phyloP scores from a whole-genome alignment of 257 asterid genomes.

The Gentiana dahurica region DNA sequence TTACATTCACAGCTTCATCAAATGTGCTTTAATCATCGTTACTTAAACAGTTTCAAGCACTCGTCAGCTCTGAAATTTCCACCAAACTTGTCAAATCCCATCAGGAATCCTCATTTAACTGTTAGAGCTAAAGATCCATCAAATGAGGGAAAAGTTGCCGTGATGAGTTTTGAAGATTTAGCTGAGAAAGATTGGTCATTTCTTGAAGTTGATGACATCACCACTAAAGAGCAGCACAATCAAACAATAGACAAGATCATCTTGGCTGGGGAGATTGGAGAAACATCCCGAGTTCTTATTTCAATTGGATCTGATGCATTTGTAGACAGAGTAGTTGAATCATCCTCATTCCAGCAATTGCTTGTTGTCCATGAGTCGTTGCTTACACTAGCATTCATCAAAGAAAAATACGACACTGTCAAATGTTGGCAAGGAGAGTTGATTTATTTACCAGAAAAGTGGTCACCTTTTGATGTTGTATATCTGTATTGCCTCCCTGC shows the following conservation, averaged over 20 bases:
- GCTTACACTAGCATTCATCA: constrained; percentile 55
- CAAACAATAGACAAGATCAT: constrained; percentile 43
- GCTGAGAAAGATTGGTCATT: constrained; percentile 77
- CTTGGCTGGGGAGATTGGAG: constrained; percentile 42
- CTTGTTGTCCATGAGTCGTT: constrained; percentile 71
- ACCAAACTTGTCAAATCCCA: constrained; percentile 11
- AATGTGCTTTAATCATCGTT: constrained; percentile 8
- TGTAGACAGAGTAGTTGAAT: constrained; percentile 48
- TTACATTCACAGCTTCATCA: constrained; percentile 5
- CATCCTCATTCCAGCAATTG: constrained; percentile 45
- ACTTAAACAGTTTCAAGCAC: constrained; percentile 2
- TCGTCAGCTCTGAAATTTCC: constrained; percentile 18
- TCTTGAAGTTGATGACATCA: constrained; percentile 37
- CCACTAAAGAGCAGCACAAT: constrained; percentile 32
- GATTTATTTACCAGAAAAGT: constrained; percentile 54
- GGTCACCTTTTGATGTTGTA: constrained; percentile 60
- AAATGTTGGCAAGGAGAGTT: constrained; percentile 91
- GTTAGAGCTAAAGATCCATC: constrained; percentile 20
- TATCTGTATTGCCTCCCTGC: constrained; percentile 82
- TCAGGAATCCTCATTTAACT: constrained; percentile 13
- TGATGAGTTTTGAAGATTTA: constrained; percentile 44
- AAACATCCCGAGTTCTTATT: constrained; percentile 55
- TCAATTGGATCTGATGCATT: constrained; percentile 69
- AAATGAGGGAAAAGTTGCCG: constrained; percentile 34
- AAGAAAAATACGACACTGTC: constrained; percentile 56